Evolutionary conservation across 192 early-diverging fungal species (phyloP).

Genomic region (Phlyctochytrium planicorne): DNA sequence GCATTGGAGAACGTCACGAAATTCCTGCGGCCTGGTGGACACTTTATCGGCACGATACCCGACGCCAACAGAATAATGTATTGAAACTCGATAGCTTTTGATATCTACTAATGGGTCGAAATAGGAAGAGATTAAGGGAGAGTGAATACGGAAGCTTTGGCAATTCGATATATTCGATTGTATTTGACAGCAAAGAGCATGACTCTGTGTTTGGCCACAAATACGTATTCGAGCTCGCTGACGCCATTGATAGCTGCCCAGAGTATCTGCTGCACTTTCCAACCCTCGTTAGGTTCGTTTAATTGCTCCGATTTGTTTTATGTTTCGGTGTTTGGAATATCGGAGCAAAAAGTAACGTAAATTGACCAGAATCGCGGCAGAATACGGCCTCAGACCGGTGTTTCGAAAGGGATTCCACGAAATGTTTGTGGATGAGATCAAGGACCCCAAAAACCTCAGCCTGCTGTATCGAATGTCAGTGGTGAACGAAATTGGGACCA

Average conservation of each 20-base stretch:
- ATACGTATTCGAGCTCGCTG: conserved; percentile 88
- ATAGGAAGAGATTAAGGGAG: conserved; percentile 22
- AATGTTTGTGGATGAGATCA: conserved; percentile 66
- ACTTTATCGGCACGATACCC: conserved; percentile 91
- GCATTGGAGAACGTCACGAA: conserved; percentile 79
- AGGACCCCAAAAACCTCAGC: conserved; percentile 42
- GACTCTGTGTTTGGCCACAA: conserved; percentile 75
- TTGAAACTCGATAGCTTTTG: conserved; percentile 7
- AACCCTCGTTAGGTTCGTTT: conserved; percentile 65
- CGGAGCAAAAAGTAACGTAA: background rate
- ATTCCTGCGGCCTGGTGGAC: conserved; percentile 69
- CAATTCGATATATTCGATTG: conserved; percentile 85
- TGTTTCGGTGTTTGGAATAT: background rate
- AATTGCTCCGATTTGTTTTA: conserved; percentile 7
- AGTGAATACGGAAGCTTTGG: conserved; percentile 55
- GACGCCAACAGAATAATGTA: conserved; percentile 89
- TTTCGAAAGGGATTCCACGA: conserved; percentile 80
- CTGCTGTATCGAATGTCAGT: conserved; percentile 84
- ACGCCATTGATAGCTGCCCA: conserved; percentile 95
- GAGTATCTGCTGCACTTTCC: conserved; percentile 91
- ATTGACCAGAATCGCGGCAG: conserved; percentile 65
- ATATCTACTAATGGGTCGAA: background rate
- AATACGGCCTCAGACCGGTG: conserved; percentile 79
- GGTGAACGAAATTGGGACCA: conserved; percentile 61
- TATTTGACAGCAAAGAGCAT: conserved; percentile 69